phyloP scores from a whole-genome alignment of 2,329 filamentous ascomycete species.

The Phialophora macrospora region DNA sequence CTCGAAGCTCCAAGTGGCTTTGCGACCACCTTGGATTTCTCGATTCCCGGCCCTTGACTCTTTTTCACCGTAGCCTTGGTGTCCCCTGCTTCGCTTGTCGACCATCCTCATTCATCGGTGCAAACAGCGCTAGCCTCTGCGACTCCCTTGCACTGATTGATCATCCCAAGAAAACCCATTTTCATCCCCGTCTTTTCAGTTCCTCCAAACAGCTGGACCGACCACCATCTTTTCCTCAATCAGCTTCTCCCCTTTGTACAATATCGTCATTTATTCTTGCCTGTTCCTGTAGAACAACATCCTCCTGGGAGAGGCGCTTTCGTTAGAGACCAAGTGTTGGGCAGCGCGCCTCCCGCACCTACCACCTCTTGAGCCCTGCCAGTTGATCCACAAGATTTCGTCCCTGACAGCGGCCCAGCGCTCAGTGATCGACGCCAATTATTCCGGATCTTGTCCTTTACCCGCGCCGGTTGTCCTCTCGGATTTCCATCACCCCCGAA shows the following conservation, averaged over 20 bases:
- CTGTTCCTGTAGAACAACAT: constrained; percentile 10
- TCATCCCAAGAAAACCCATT: constrained; percentile 12
- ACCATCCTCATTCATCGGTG: constrained; percentile 12
- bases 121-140: constrained; percentile 12
- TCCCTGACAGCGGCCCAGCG: constrained; percentile 26
- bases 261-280: constrained; percentile 20
- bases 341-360: background rate
- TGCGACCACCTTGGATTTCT: constrained; percentile 6
- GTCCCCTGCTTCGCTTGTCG: constrained; percentile 17
- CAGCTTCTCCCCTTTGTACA: constrained; percentile 21
- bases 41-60: constrained; percentile 11
- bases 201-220: constrained; percentile 11
- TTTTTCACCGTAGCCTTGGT: background rate
- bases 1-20: background rate
- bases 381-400: constrained; percentile 11
- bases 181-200: constrained; percentile 16
- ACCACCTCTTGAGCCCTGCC: constrained; percentile 1
- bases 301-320: constrained; percentile 8
- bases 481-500: constrained; percentile 25
- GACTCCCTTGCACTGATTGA: constrained; percentile 11
- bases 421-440: constrained; percentile 33
- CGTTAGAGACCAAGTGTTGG: constrained; percentile 4
- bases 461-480: constrained; percentile 28
- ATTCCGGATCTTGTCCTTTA: constrained; percentile 25
- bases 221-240: constrained; percentile 15